Evolutionary conservation across 192 early-diverging fungal genomes (phyloP).

Genomic region (Mortierella claussenii): DNA sequence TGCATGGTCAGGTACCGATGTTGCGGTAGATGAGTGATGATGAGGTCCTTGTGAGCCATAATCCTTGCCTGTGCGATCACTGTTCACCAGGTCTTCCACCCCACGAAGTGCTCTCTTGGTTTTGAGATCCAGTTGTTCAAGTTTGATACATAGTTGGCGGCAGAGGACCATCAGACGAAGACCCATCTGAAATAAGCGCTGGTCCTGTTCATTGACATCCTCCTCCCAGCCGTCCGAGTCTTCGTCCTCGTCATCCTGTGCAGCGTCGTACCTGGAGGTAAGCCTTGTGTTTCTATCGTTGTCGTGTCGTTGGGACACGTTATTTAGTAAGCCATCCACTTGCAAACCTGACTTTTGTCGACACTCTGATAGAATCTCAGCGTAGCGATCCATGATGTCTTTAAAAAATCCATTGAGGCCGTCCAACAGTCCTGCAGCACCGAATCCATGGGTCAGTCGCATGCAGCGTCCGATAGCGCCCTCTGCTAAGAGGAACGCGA

Average conservation of each 20-base stretch:
- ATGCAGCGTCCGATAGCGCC: conserved; percentile 61
- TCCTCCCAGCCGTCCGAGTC: conserved; percentile 61
- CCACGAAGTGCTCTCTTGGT: conserved; percentile 30
- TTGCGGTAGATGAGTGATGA: background rate
- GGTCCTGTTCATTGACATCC: conserved; percentile 59
- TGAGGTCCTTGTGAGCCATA: conserved; percentile 5
- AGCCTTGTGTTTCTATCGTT: conserved; percentile 1
- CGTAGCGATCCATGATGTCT: conserved; percentile 55
- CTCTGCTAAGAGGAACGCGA: conserved; percentile 55
- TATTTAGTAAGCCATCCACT: conserved; percentile 9
- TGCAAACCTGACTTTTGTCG: conserved; percentile 54
- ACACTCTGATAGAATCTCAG: conserved; percentile 52
- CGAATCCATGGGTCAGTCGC: conserved; percentile 73
- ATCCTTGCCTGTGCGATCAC: conserved; percentile 19
- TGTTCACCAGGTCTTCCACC: conserved; percentile 32
- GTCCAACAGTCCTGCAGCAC: conserved; percentile 60
- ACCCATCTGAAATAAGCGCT: conserved; percentile 77
- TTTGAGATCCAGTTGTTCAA: conserved; percentile 58
- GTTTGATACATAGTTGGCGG: conserved; percentile 47
- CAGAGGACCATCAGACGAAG: conserved; percentile 68
- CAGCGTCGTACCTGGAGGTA: conserved; percentile 15
- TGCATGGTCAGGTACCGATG: conserved; percentile 18
- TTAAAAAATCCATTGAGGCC: conserved; percentile 64
- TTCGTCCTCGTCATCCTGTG: conserved; percentile 33
- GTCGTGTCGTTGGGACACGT: background rate